Evolutionary conservation across 768 basidiomycete genomes (phyloP), one percentile per base, ranked within the genome.

Genomic region (Suillus cothurnatus): DNA sequence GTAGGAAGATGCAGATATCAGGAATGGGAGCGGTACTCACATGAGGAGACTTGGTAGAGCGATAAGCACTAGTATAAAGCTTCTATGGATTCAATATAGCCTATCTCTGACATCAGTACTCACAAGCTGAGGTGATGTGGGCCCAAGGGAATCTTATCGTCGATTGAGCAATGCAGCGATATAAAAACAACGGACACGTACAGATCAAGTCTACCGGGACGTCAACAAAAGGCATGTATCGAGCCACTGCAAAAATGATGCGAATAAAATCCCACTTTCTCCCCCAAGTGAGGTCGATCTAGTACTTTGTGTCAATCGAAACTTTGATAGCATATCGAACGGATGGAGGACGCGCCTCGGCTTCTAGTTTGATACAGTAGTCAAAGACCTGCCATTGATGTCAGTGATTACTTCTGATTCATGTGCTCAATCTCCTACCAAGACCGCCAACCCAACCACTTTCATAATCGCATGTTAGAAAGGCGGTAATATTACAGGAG

Each of bases 241-340:
- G 36, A 57, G 56, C 56, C 15, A 17, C 14, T 15, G 15, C 23
- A 9, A 57, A 26, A 57, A 57, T 6, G 15, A 57, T 57, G 36
- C 36, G 56, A 57, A 38, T 23, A 12, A 23, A 57, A 36, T 23
- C 23, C 56, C 56, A 57, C 23, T 9, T 57, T 2, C 56, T 57
- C 56, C 56, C 34, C 56, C 56, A 57, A 34, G 36, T 57, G 15
- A 57, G n/a, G 57, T 28, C 8, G 23, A 58, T 39, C 36, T 39
- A 31, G 52, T 31, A 11, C 23, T 32, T 15, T 26, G 34, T 38
- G 57, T 26, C 8, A 58, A 26, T 38, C 36, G n/a, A 23, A 38
- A 57, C 34, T 26, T 36, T 3, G 23, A 39, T 26, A 36, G 36
- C 36, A 58, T 39, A 11, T 26, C 15, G 26, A 19, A 9, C 5